These are phyloP conservation scores for Fusarium oligoseptatum DNA, from an alignment of 2,329 filamentous ascomycete species.

Conservation along the genomic window DNA sequence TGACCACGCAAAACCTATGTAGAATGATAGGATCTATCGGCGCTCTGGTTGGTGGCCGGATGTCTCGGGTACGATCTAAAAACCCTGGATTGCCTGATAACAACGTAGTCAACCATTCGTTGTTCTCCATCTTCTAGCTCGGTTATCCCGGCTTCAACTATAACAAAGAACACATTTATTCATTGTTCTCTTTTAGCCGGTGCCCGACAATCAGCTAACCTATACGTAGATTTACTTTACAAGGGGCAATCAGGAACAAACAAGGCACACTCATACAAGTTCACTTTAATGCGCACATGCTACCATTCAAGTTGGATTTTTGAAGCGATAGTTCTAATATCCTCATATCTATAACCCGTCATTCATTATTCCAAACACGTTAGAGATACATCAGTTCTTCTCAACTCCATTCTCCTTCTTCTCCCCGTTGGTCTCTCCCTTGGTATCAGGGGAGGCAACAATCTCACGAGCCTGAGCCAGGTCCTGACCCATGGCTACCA, in stretches of 20 bases:
- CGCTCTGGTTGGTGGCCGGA: not conserved
- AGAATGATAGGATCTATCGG: not conserved
- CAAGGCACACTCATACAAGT: not conserved
- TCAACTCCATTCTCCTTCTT: conserved; percentile 8
- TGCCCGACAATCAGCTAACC: not conserved
- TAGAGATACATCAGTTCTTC: not conserved
- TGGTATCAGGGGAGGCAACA: conserved; percentile 7
- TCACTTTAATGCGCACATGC: too few relatives aligned
- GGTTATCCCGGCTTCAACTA: too few relatives aligned
- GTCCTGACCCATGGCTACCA: conserved; percentile 38
- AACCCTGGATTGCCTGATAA: not conserved
- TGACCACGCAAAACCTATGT: not conserved
- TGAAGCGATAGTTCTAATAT: not conserved
- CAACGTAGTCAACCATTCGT: not conserved
- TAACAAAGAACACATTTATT: too few relatives aligned
- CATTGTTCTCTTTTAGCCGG: not conserved
- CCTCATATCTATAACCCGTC: not conserved
- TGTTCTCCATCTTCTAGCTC: too few relatives aligned
- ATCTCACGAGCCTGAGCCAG: conserved; percentile 29
- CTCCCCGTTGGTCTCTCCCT: not conserved
- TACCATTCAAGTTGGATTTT: not conserved
- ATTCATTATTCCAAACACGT: not conserved
- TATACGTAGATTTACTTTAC: not conserved
- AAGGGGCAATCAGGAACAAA: not conserved
- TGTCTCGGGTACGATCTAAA: not conserved